Percentiles rank a stretch among this genome's conserved stretches.
Evolutionary conservation across 257 asterid species (phyloP).

Genomic region (Catharanthus roseus): DNA sequence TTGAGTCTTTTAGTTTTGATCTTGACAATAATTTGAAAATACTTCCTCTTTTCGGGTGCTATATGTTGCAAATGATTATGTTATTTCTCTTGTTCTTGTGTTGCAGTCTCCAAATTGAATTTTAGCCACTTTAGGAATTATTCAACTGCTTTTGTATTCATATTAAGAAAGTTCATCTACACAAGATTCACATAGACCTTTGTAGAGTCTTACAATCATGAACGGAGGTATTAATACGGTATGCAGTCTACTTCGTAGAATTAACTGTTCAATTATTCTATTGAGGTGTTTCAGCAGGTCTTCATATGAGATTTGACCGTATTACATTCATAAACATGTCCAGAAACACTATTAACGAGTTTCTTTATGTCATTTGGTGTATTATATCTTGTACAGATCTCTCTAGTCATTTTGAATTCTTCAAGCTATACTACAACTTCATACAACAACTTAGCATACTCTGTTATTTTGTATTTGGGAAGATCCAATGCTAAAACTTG

Average conservation of each 20-base stretch:
- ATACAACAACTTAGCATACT: neutral
- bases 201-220: constrained; percentile 41
- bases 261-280: neutral
- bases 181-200: constrained; percentile 34
- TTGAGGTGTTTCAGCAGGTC: neutral
- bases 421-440: no score
- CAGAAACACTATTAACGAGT: no score
- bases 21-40: neutral
- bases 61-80: neutral
- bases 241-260: neutral
- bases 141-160: constrained; percentile 60
- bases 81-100: neutral
- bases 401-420: neutral
- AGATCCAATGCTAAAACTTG: neutral
- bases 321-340: neutral
- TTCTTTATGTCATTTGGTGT: neutral
- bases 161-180: constrained; percentile 36
- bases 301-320: neutral
- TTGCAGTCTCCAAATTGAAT: constrained; percentile 75
- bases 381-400: neutral
- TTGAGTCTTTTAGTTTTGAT: constrained; percentile 33
- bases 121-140: constrained; percentile 64
- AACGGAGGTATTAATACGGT: neutral
- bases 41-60: neutral
- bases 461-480: neutral